Conservation (phyloP, 805 yeast species). For the Osmozyma mogii region DNA sequence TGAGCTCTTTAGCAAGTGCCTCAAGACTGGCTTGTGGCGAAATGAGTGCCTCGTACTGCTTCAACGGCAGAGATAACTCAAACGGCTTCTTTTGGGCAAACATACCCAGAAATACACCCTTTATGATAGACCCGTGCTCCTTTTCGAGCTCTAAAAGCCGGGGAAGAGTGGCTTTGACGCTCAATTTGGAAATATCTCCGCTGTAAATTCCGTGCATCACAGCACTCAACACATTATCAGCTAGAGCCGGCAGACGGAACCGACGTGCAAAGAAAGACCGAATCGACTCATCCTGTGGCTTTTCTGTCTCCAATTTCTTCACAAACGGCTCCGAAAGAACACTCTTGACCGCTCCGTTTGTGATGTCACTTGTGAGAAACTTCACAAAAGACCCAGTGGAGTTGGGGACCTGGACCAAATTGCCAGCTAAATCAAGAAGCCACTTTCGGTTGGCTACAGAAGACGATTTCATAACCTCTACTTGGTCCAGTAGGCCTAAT, state of each 20-base stretch:
- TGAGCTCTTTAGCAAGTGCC: conserved; percentile 30
- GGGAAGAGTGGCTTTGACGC: conserved; percentile 57
- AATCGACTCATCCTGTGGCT: conserved; percentile 58
- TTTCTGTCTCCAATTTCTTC: conserved; percentile 13
- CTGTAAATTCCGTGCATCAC: conserved; percentile 84
- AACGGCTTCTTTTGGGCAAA: conserved; percentile 8
- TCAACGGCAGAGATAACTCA: conserved; percentile 13
- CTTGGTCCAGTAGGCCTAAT: conserved; percentile 39
- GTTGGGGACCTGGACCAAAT: conserved; percentile 50
- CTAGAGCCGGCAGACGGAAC: conserved; percentile 47
- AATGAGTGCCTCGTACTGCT: conserved; percentile 31
- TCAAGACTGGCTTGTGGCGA: conserved; percentile 33
- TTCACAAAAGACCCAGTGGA: conserved; percentile 19
- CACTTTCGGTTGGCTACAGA: conserved; percentile 70
- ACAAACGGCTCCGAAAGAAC: conserved; percentile 47
- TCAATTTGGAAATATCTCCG: conserved; percentile 55
- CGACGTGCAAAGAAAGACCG: conserved; percentile 60
- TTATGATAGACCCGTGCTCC: conserved; percentile 50
- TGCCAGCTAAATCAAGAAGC: conserved; percentile 39
- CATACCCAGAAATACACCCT: conserved; percentile 33
- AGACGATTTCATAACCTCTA: conserved; percentile 49
- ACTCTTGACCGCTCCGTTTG: conserved; percentile 38
- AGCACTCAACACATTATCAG: conserved; percentile 66
- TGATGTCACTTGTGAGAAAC: conserved; percentile 32
- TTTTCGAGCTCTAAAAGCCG: conserved; percentile 49